Evolutionary conservation across 257 asterid species (phyloP).

Genomic region (Solanum bukasovii): DNA sequence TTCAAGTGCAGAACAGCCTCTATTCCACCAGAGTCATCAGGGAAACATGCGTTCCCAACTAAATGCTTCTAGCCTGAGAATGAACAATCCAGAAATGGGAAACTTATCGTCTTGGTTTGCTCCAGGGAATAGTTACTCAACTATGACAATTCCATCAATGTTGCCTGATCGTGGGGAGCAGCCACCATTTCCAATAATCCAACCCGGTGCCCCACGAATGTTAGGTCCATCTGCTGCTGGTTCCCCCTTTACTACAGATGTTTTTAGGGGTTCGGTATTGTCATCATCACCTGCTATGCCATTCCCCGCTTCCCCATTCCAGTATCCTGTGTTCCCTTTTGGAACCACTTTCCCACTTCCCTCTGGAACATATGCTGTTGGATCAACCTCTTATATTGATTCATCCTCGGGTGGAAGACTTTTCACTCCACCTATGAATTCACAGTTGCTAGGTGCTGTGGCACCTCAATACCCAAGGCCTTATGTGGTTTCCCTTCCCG

Average conservation of each 20-base stretch:
- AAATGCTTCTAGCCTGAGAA: conserved; percentile 28
- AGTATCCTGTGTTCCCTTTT: conserved; percentile 25
- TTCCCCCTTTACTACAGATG: conserved; percentile 18
- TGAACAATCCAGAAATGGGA: conserved; percentile 35
- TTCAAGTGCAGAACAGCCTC: conserved; percentile 18
- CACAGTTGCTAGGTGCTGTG: conserved; percentile 46
- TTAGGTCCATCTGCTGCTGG: conserved; percentile 20
- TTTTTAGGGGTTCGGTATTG: conserved; percentile 26
- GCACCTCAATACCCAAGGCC: conserved; percentile 71
- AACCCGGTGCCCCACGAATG: conserved; percentile 46
- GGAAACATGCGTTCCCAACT: conserved; percentile 31
- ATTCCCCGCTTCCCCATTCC: conserved; percentile 25
- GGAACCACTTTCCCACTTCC: conserved; percentile 16
- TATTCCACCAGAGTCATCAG: conserved; percentile 13
- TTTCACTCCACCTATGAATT: conserved; percentile 25
- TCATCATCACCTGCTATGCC: conserved; percentile 36
- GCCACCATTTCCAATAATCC: conserved; percentile 45
- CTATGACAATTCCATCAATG: conserved; percentile 41
- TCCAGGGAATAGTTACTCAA: conserved; percentile 47
- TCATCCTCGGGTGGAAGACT: conserved; percentile 44
- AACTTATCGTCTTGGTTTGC: conserved; percentile 69
- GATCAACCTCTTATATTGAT: conserved; percentile 40
- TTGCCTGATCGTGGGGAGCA: conserved; percentile 55
- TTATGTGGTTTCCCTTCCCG: conserved; percentile 44
- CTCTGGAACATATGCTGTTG: conserved; percentile 23